These are phyloP conservation scores for Apiotrichum domesticum DNA, from an alignment of 1,284 basidiomycete species.

Conservation along the genomic window DNA sequence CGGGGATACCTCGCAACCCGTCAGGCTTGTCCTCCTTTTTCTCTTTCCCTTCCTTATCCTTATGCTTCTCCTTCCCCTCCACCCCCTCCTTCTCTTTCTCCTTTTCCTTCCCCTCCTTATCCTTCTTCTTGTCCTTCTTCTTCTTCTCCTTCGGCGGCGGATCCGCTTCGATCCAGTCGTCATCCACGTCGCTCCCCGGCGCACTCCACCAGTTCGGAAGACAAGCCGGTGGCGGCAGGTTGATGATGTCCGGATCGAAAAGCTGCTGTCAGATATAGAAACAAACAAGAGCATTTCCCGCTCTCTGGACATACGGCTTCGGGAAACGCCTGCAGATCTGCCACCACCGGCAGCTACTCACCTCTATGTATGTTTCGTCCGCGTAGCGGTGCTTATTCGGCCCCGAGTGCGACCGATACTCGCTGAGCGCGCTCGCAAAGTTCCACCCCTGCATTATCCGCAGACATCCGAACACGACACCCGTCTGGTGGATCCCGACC, in stretches of 20 bases:
- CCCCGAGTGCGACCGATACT: conserved; percentile 44
- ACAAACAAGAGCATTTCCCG: no score
- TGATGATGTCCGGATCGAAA: conserved; percentile 43
- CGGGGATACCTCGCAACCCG: no score
- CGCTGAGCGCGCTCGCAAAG: conserved; percentile 41
- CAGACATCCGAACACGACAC: conserved; percentile 41
- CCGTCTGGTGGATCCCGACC: conserved; percentile 44
- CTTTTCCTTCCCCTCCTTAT: conserved; percentile 7
- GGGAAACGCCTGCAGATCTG: no score
- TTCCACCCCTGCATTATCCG: conserved; percentile 44
- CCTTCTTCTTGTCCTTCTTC: neutral
- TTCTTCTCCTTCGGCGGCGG: conserved; percentile 15
- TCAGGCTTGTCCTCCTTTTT: no score
- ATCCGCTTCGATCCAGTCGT: conserved; percentile 16
- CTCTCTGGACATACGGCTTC: no score
- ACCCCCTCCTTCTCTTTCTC: neutral
- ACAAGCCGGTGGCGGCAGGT: conserved; percentile 29
- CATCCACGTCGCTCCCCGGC: conserved; percentile 10
- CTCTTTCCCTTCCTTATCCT: no score
- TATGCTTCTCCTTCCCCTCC: no score
- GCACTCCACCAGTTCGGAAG: conserved; percentile 35
- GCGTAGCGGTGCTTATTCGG: conserved; percentile 41
- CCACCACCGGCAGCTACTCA: conserved; percentile 7
- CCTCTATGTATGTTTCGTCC: conserved; percentile 48
- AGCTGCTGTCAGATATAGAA: conserved; percentile 18